Conservation (phyloP, 495 filamentous ascomycete genomes). For the Aspergillus sclerotioniger region DNA sequence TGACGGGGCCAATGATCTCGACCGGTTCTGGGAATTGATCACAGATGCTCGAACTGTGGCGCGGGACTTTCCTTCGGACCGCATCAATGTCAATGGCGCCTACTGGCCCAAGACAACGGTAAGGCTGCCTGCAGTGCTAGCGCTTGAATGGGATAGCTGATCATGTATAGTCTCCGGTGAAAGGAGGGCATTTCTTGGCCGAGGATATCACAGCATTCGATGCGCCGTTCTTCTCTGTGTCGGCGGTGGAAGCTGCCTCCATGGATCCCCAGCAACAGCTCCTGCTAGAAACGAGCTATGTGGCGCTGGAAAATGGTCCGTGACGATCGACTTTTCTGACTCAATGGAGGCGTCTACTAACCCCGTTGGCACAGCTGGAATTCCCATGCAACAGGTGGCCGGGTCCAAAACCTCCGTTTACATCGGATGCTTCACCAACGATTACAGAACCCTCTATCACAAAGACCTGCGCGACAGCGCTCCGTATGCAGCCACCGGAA, state of each 20-base stretch:
- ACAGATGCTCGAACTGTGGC: too few species aligned
- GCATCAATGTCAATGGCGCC: too few species aligned
- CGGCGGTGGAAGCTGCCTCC: background rate
- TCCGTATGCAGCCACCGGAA: constrained; percentile 8
- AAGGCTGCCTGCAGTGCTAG: too few species aligned
- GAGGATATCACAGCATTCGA: constrained; percentile 2
- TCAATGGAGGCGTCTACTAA: too few species aligned
- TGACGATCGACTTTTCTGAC: too few species aligned
- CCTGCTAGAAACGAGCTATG: constrained; percentile 24
- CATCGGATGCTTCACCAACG: constrained; percentile 14
- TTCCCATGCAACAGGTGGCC: constrained; percentile 5
- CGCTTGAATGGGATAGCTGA: too few species aligned
- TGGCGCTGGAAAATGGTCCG: constrained; percentile 26
- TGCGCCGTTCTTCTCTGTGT: constrained; percentile 10
- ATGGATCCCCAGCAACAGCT: constrained; percentile 27
- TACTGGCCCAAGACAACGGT: too few species aligned
- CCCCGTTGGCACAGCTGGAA: too few species aligned
- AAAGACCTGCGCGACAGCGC: constrained; percentile 2
- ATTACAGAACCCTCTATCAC: constrained; percentile 2
- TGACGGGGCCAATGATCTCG: too few species aligned
- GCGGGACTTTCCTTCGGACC: too few species aligned
- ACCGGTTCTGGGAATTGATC: too few species aligned
- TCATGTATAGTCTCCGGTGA: too few species aligned
- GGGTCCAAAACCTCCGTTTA: constrained; percentile 21
- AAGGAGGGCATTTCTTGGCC: constrained; percentile 1